A percentile compares a stretch with the other conserved stretches of the same genome.
Conservation (phyloP, 140 eudicot genomes). For the Oenanthe javanica region DNA sequence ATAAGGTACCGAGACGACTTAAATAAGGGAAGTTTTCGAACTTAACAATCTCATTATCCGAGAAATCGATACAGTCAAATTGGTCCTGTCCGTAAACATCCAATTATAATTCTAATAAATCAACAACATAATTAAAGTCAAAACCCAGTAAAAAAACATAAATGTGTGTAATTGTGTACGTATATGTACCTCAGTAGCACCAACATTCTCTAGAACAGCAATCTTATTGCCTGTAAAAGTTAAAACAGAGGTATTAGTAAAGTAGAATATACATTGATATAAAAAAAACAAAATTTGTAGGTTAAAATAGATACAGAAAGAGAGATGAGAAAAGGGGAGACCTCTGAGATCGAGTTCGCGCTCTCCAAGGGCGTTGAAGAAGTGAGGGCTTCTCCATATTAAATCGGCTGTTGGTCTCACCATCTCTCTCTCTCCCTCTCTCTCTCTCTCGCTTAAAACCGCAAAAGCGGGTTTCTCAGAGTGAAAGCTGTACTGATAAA, state of each 20-base stretch:
- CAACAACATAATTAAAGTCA: too few relatives aligned
- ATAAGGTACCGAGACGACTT: slow-evolving; percentile 76
- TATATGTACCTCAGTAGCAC: slow-evolving; percentile 82
- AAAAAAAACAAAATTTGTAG: not conserved
- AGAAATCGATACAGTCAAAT: slow-evolving; percentile 87
- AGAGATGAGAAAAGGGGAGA: slow-evolving; percentile 7
- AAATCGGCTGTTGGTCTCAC: slow-evolving; percentile 89
- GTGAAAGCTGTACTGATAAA: too few relatives aligned
- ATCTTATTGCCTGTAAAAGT: slow-evolving; percentile 65
- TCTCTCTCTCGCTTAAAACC: not conserved
- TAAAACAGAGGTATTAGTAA: not conserved
- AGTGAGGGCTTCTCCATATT: slow-evolving; percentile 96
- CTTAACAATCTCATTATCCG: slow-evolving; percentile 96
- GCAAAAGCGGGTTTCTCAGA: slow-evolving; percentile 7
- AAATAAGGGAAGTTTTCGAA: slow-evolving; percentile 86
- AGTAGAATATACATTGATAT: not conserved
- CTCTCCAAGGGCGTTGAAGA: slow-evolving; percentile 87
- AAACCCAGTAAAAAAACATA: not conserved
- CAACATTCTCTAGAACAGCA: slow-evolving; percentile 79
- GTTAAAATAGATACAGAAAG: not conserved
- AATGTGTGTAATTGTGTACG: too few relatives aligned
- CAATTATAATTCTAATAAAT: slow-evolving; percentile 39
- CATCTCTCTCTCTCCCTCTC: slow-evolving; percentile 24
- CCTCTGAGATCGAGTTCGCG: slow-evolving; percentile 98
- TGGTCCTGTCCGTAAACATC: slow-evolving; percentile 91